Conservation (phyloP, 1,139 yeast genomes). For the Yamadazyma trypodendri region DNA sequence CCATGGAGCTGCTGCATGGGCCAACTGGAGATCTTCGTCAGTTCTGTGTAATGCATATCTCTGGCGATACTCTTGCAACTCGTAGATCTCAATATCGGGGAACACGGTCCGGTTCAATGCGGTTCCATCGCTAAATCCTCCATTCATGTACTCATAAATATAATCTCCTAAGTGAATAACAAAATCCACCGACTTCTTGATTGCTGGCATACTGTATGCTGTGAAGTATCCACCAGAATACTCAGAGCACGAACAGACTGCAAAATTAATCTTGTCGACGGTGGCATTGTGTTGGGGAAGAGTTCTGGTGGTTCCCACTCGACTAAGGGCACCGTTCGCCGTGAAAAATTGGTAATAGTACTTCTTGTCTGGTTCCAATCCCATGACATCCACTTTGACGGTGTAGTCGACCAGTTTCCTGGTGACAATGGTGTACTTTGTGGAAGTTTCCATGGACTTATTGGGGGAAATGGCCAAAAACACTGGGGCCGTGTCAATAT, state of each 20-base stretch:
- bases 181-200: conserved; percentile 1
- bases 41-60: neutral
- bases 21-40: neutral
- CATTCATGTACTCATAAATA: conserved; percentile 2
- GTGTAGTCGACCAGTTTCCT: conserved; percentile 2
- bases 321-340: neutral
- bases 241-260: conserved; percentile 1
- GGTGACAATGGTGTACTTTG: neutral
- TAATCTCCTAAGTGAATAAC: conserved; percentile 3
- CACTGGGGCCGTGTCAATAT: neutral
- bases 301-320: neutral
- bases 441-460: neutral
- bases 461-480: neutral
- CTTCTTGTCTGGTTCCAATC: neutral
- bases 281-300: neutral
- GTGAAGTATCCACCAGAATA: conserved; percentile 1
- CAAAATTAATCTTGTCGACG: neutral
- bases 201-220: conserved; percentile 1
- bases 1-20: conserved; percentile 1
- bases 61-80: conserved; percentile 1
- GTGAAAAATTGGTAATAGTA: conserved; percentile 2
- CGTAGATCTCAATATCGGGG: neutral
- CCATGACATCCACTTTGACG: conserved; percentile 1
- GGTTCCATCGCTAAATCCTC: neutral
- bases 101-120: neutral